Percentiles rank a stretch among this genome's conserved stretches.
phyloP scores from a whole-genome alignment of 176 grass and related monocot species.

The Oryza coarctata region DNA sequence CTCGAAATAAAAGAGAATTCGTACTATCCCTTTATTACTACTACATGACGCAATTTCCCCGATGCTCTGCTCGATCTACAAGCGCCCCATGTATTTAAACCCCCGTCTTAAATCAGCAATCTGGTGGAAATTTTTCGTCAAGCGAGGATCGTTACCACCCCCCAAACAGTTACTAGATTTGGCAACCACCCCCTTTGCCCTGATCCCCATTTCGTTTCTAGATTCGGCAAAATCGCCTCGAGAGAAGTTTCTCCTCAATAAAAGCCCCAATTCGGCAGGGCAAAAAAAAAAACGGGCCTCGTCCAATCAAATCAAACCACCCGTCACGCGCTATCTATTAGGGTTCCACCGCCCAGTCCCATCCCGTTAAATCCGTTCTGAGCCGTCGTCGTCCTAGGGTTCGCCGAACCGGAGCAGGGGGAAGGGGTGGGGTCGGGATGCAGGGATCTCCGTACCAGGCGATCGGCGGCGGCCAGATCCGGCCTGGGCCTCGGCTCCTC shows the following conservation, averaged over 20 bases:
- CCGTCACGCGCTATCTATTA: neutral
- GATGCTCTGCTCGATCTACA: slow-evolving; percentile 29
- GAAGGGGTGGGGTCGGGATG: neutral
- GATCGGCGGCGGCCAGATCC: slow-evolving; percentile 54
- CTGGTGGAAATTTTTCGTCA: neutral
- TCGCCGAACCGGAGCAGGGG: slow-evolving; percentile 5
- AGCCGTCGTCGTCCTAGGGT: slow-evolving; percentile 31
- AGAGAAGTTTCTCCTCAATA: neutral
- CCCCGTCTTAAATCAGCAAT: slow-evolving; percentile 30
- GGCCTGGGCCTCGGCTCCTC: neutral
- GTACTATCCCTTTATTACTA: slow-evolving; percentile 1
- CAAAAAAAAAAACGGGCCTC: neutral
- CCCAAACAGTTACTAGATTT: slow-evolving; percentile 30
- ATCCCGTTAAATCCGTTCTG: slow-evolving; percentile 28
- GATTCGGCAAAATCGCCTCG: neutral
- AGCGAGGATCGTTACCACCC: slow-evolving; percentile 1
- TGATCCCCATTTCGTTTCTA: slow-evolving; percentile 46
- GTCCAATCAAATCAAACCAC: neutral
- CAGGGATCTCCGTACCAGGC: slow-evolving; percentile 64
- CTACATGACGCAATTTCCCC: neutral
- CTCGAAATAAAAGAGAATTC: slow-evolving; percentile 7
- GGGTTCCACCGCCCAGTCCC: slow-evolving; percentile 14
- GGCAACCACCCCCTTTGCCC: neutral
- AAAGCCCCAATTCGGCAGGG: slow-evolving; percentile 32
- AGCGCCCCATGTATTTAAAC: slow-evolving; percentile 26